Conservation (phyloP, 2,329 filamentous ascomycete species). For the Penicillium digitatum region DNA sequence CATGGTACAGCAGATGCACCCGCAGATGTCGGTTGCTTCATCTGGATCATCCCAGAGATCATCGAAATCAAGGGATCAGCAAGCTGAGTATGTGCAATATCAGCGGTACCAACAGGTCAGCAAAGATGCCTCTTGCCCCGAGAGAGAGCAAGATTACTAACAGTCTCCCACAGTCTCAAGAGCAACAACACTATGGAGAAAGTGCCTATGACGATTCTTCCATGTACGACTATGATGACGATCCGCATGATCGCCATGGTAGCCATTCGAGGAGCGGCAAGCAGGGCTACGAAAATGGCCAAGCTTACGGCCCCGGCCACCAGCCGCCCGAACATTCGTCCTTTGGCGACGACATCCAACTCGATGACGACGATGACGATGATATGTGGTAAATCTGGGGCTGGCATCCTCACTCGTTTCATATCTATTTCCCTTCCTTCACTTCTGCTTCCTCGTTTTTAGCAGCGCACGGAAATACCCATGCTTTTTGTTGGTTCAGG, state of each 20-base stretch:
- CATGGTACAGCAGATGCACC: slow-evolving; percentile 98
- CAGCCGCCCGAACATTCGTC: slow-evolving; percentile 41
- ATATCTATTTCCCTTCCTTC: slow-evolving; percentile 13
- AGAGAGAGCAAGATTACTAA: slow-evolving; percentile 4
- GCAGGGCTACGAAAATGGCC: slow-evolving; percentile 39
- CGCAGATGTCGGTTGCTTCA: slow-evolving; percentile 84
- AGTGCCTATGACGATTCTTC: slow-evolving; percentile 49
- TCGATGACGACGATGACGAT: slow-evolving; percentile 45
- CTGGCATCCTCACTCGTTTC: slow-evolving; percentile 18
- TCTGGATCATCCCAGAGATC: slow-evolving; percentile 69
- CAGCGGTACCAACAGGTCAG: slow-evolving; percentile 48
- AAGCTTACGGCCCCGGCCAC: slow-evolving; percentile 34
- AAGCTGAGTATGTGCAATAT: slow-evolving; percentile 45
- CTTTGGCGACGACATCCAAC: slow-evolving; percentile 41
- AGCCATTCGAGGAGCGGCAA: slow-evolving; percentile 38
- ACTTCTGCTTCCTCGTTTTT: slow-evolving; percentile 26
- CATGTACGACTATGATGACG: slow-evolving; percentile 51
- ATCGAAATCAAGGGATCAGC: slow-evolving; percentile 38
- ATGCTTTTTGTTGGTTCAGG: slow-evolving; percentile 27
- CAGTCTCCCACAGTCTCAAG: slow-evolving; percentile 15
- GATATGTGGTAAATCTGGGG: slow-evolving; percentile 47
- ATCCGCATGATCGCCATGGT: slow-evolving; percentile 37
- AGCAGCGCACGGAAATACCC: slow-evolving; percentile 32
- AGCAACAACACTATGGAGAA: slow-evolving; percentile 38
- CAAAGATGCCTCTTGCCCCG: neutral